These are phyloP conservation scores for Gastrolobium bilobum DNA, from an alignment of 306 rosid genomes.

Conservation along the genomic window DNA sequence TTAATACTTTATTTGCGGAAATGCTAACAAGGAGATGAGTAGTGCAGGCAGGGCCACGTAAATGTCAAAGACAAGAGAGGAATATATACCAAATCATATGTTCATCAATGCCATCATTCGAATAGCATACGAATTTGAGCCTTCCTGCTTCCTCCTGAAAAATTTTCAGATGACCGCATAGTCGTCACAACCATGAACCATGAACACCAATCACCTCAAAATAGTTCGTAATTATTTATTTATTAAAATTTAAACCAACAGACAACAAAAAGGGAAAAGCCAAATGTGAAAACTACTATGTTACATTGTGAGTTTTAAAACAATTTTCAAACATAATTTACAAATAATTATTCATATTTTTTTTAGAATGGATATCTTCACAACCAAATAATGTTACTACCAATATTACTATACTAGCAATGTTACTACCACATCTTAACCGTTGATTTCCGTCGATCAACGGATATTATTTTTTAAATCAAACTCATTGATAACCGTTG, in stretches of 20 bases:
- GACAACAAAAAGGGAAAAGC: neutral
- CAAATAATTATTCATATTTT: neutral
- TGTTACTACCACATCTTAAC: too few relatives aligned
- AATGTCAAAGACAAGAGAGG: conserved; percentile 36
- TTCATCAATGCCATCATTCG: conserved; percentile 86
- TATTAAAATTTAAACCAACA: neutral
- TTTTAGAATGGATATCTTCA: too few relatives aligned
- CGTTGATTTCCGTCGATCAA: too few relatives aligned
- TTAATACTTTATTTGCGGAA: too few relatives aligned
- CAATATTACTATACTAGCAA: too few relatives aligned
- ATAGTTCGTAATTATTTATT: neutral
- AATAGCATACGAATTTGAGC: conserved; percentile 82
- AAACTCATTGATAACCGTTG: too few relatives aligned
- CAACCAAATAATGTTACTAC: too few relatives aligned
- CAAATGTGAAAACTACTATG: neutral
- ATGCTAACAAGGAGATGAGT: neutral
- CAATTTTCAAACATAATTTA: conserved; percentile 22
- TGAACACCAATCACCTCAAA: conserved; percentile 30
- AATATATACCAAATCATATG: conserved; percentile 92
- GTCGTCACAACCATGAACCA: conserved; percentile 33
- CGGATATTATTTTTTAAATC: too few relatives aligned
- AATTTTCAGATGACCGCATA: neutral
- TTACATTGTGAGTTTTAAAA: neutral
- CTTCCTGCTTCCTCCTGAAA: conserved; percentile 89
- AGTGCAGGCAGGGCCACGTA: neutral